phyloP scores from a whole-genome alignment of 202 grass and related monocot genomes.

The Miscanthus sacchariflorus region DNA sequence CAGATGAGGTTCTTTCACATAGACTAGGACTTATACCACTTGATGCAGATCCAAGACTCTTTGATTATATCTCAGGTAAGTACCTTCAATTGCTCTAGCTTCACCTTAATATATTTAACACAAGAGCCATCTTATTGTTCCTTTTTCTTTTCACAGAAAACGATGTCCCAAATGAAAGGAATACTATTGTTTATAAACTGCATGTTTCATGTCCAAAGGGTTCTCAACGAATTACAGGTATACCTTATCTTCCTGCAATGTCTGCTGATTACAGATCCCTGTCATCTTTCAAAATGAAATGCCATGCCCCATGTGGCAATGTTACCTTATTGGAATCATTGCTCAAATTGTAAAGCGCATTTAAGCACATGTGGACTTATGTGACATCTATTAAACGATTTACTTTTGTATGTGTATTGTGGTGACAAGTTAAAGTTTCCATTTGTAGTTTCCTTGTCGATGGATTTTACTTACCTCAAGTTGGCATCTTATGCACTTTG shows the following conservation, averaged over 20 bases:
- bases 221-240: conserved; percentile 75
- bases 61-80: conserved; percentile 85
- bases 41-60: conserved; percentile 88
- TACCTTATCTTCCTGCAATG: conserved; percentile 40
- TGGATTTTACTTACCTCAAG: background rate
- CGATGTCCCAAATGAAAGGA: conserved; percentile 89
- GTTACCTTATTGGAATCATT: conserved; percentile 6
- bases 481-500: background rate
- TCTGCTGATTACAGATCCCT: conserved; percentile 2
- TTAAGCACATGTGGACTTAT: background rate
- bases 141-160: conserved; percentile 61
- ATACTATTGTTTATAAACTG: conserved; percentile 89
- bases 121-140: conserved; percentile 21
- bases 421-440: background rate
- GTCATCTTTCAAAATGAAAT: conserved; percentile 30
- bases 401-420: background rate
- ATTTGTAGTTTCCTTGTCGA: background rate
- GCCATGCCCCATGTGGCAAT: background rate
- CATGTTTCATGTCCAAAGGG: conserved; percentile 72
- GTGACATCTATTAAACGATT: background rate
- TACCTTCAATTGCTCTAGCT: conserved; percentile 12
- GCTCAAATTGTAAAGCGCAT: background rate
- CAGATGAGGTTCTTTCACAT: conserved; percentile 91
- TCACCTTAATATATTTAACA: conserved; percentile 13
- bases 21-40: conserved; percentile 90